phyloP scores from a whole-genome alignment of 1,284 basidiomycete genomes.

The Lentinus polychrous region DNA sequence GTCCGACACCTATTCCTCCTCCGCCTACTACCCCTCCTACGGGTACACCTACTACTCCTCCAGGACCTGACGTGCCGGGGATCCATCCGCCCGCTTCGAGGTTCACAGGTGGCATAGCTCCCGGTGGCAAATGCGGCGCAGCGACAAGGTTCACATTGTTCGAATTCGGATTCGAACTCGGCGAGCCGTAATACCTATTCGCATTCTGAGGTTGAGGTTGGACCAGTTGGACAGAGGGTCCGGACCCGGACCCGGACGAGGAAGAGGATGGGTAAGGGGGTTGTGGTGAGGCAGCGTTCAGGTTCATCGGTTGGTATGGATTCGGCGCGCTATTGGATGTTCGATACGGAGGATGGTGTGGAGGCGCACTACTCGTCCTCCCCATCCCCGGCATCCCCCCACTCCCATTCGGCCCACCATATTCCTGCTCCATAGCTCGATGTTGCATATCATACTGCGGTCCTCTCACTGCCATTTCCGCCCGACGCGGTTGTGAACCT shows the following conservation, averaged over 20 bases:
- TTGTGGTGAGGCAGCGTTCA: conserved; percentile 10
- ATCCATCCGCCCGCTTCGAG: conserved; percentile 26
- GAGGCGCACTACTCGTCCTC: conserved; percentile 20
- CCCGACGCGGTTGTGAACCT: conserved; percentile 52
- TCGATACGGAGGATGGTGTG: conserved; percentile 11
- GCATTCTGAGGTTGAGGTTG: conserved; percentile 27
- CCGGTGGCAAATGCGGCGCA: conserved; percentile 42
- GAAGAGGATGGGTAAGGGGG: conserved; percentile 8
- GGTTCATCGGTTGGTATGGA: conserved; percentile 1
- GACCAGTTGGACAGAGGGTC: conserved; percentile 21
- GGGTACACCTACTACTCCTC: not conserved
- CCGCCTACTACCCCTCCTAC: no score
- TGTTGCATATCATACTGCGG: conserved; percentile 93
- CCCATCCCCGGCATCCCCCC: conserved; percentile 9
- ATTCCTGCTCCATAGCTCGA: conserved; percentile 86
- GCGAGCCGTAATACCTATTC: conserved; percentile 13
- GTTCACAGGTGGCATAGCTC: conserved; percentile 49
- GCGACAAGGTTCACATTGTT: conserved; percentile 12
- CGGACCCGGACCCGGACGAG: no score
- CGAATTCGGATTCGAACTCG: no score
- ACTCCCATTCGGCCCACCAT: conserved; percentile 25
- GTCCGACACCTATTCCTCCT: no score
- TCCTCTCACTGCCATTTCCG: conserved; percentile 81
- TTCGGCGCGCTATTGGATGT: conserved; percentile 3
- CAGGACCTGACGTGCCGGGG: conserved; percentile 8